These are phyloP conservation scores for Fabrea salina DNA, from an alignment of 169 alveolate species.

Conservation along the genomic window DNA sequence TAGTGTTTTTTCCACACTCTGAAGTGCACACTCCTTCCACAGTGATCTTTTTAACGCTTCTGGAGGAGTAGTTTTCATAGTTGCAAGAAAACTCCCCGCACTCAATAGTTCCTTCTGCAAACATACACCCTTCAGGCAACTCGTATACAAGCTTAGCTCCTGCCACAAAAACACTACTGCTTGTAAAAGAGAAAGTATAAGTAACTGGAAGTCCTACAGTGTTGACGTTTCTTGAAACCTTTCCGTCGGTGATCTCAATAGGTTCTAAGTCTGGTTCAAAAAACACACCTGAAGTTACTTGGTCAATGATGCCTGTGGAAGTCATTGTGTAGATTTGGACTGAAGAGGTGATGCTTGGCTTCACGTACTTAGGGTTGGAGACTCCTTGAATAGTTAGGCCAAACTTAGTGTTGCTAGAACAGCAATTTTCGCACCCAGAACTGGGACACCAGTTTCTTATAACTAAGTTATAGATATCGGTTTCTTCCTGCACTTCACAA, in stretches of 20 bases:
- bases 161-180: neutral
- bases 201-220: neutral
- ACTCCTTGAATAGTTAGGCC: neutral
- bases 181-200: neutral
- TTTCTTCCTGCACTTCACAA: no score
- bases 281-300: neutral
- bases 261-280: neutral
- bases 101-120: no score
- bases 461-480: neutral
- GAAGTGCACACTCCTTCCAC: no score
- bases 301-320: neutral
- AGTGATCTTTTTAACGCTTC: no score
- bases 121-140: neutral
- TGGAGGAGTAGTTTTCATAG: no score
- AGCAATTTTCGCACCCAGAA: neutral
- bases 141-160: neutral
- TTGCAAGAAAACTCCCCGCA: no score
- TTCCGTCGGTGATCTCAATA: neutral
- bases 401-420: neutral
- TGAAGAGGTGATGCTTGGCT: neutral
- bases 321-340: neutral
- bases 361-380: neutral
- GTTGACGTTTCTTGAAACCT: neutral
- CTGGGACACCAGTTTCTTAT: slow-evolving; percentile 8
- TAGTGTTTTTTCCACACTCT: no score